Evolutionary conservation across 2,329 filamentous ascomycete species (phyloP), one percentile per base, ranked within the genome.

Genomic region (Xylariaceae sp.): DNA sequence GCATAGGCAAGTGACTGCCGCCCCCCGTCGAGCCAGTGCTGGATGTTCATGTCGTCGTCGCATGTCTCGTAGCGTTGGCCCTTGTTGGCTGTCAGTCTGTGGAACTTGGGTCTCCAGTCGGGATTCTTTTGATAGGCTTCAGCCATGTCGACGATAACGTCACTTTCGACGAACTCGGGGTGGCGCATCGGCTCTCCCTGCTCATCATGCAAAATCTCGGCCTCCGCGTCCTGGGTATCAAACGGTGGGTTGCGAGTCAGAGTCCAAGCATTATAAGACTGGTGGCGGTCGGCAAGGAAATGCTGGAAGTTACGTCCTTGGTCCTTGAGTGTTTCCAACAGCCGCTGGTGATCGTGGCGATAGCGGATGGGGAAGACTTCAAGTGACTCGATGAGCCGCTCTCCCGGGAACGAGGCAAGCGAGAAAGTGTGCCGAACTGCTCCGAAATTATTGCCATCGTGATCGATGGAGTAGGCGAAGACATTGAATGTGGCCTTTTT

Each of bases 221-320:
- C 60, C 0, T 71, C 68, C 0, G 65, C 57, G 4, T 67, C 64
- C 0, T 41, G 50, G 3, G 49, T 58, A 19, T 66, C 52, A 31
- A 54, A 59, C 0, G 68, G 69, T 0, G 71, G 71, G 55, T 72
- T 71, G 5, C 69, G 60, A 0, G 71, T 71, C 47, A 74, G 48
- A 0, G 72, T 74, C 73, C 73, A 75, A 0, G 69, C 72, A 17
- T 69, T 71, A 60, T 75, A 73, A 16, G 69, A 64, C 50, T 71
- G 68, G 43, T 75, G 72, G 2, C 68, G 64, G 22, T 72, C 70
- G 3, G n/a, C 28, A 1, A 73, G 47, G 49, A 62, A 70, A 11
- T 66, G 56, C 47, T 68, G 56, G 48, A 70, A 75, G 14, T 60
- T 59, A 10, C 61, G 59, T 0, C 72, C 71, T 38, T 71, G 69